A percentile compares a stretch with the other conserved stretches of the same genome.
Evolutionary conservation across 306 rosid genomes (phyloP).

Genomic region (Lathyrus oleraceus): DNA sequence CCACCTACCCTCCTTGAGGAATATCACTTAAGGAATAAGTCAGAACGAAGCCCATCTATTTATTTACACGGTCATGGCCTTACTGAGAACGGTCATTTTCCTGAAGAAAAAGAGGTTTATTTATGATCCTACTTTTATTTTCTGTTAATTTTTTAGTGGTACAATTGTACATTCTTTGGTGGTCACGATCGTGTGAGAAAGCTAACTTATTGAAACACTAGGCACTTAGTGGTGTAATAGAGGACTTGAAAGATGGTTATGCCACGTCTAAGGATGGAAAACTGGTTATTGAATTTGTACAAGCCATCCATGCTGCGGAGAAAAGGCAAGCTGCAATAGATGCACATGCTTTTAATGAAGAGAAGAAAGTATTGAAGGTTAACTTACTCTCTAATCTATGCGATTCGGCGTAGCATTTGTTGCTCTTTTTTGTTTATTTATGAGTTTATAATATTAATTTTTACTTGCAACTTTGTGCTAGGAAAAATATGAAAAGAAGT

Average conservation of each 20-base stretch:
- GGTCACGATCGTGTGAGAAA: slow-evolving; percentile 20
- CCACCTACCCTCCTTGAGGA: slow-evolving; percentile 66
- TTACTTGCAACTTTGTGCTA: slow-evolving; percentile 28
- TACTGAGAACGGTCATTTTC: slow-evolving; percentile 38
- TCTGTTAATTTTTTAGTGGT: slow-evolving; percentile 9
- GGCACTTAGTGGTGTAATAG: slow-evolving; percentile 54
- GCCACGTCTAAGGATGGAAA: slow-evolving; percentile 74
- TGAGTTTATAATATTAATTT: slow-evolving; percentile 32
- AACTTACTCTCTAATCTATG: slow-evolving; percentile 21
- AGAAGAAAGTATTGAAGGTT: slow-evolving; percentile 76
- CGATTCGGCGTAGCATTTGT: slow-evolving; percentile 25
- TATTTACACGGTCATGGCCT: slow-evolving; percentile 35
- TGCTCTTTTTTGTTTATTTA: slow-evolving; percentile 10
- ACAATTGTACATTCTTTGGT: slow-evolving; percentile 19
- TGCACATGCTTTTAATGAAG: slow-evolving; percentile 62
- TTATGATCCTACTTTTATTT: slow-evolving; percentile 16
- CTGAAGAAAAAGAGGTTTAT: slow-evolving; percentile 64
- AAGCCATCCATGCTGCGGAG: slow-evolving; percentile 92
- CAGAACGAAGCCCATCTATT: slow-evolving; percentile 38
- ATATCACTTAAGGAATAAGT: slow-evolving; percentile 58
- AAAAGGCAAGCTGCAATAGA: slow-evolving; percentile 84
- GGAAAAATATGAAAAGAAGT: slow-evolving; percentile 79
- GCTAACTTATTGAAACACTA: slow-evolving; percentile 41
- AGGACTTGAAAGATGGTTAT: slow-evolving; percentile 62
- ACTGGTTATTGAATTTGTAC: slow-evolving; percentile 75